Conservation (phyloP, 2,329 filamentous ascomycete genomes). For the Lasiodiplodia gonubiensis region DNA sequence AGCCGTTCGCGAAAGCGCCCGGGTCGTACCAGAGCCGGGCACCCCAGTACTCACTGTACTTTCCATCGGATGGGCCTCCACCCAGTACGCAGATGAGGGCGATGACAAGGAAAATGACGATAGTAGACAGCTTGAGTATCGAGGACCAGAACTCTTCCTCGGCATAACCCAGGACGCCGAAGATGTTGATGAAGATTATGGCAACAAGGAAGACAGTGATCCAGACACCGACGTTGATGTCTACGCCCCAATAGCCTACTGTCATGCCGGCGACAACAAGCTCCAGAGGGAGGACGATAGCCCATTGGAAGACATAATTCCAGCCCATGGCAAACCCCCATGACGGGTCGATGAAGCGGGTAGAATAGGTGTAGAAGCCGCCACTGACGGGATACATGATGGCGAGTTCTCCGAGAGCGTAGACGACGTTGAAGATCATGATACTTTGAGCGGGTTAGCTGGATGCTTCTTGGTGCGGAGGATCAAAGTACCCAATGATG, state of each 20-base stretch:
- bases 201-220: slow-evolving; percentile 79
- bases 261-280: slow-evolving; percentile 87
- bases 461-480: too few species aligned
- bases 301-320: slow-evolving; percentile 92
- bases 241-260: slow-evolving; percentile 76
- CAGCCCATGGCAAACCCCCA: slow-evolving; percentile 97
- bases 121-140: slow-evolving; percentile 81
- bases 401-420: slow-evolving; percentile 89
- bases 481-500: slow-evolving; percentile 65
- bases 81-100: slow-evolving; percentile 86
- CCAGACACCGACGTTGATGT: slow-evolving; percentile 69
- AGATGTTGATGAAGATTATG: slow-evolving; percentile 83
- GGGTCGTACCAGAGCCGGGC: slow-evolving; percentile 77
- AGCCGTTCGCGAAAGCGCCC: slow-evolving; percentile 83
- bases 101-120: slow-evolving; percentile 87
- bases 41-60: slow-evolving; percentile 68
- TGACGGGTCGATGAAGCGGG: slow-evolving; percentile 87
- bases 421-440: slow-evolving; percentile 92
- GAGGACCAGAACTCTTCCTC: slow-evolving; percentile 90
- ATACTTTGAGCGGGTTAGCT: slow-evolving; percentile 38
- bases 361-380: slow-evolving; percentile 90
- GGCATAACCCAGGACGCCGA: slow-evolving; percentile 86
- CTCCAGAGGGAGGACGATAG: slow-evolving; percentile 81
- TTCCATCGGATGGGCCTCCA: slow-evolving; percentile 61
- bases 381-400: slow-evolving; percentile 90